A percentile compares a stretch with the other conserved stretches of the same genome.
Evolutionary conservation across 768 basidiomycete genomes (phyloP).

Genomic region (Chalciporus pseudorubinellus): DNA sequence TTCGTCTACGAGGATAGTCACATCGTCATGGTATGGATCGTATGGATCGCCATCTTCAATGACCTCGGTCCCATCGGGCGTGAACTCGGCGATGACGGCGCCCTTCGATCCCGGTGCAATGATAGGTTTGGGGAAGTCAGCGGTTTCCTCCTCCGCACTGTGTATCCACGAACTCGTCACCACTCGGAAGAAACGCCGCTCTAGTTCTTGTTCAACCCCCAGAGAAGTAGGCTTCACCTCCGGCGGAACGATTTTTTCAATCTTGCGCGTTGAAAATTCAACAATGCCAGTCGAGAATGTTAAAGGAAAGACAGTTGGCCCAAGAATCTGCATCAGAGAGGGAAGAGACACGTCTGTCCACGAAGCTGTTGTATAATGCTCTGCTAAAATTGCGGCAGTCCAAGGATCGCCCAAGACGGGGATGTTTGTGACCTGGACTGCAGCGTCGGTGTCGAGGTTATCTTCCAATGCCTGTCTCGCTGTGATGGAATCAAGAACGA

Average conservation of each 20-base stretch:
- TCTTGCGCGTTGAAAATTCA: slow-evolving; percentile 59
- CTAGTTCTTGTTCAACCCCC: slow-evolving; percentile 45
- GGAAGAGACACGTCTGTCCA: slow-evolving; percentile 28
- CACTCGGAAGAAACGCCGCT: slow-evolving; percentile 41
- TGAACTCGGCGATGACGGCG: slow-evolving; percentile 10
- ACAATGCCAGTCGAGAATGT: slow-evolving; percentile 62
- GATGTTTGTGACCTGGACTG: slow-evolving; percentile 15
- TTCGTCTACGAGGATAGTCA: slow-evolving; percentile 30
- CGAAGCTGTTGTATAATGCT: slow-evolving; percentile 26
- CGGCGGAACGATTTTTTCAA: slow-evolving; percentile 46
- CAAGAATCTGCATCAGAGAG: slow-evolving; percentile 44
- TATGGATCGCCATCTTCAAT: slow-evolving; percentile 28
- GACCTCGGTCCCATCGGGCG: neutral
- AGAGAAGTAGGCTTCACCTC: slow-evolving; percentile 8
- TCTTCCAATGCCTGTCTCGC: slow-evolving; percentile 32
- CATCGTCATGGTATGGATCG: slow-evolving; percentile 33
- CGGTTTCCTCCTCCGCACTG: slow-evolving; percentile 30
- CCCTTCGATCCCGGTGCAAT: slow-evolving; percentile 33
- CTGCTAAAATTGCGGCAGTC: slow-evolving; percentile 21
- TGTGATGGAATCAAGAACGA: slow-evolving; percentile 28
- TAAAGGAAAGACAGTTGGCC: slow-evolving; percentile 52
- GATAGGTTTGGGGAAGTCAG: slow-evolving; percentile 34
- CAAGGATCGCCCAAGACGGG: slow-evolving; percentile 24
- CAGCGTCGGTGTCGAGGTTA: slow-evolving; percentile 21
- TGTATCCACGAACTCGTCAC: slow-evolving; percentile 53